Evolutionary conservation across 108 stramenopile species (phyloP), one percentile per base, ranked within the genome.

Genomic region (Skeletonema tropicum): DNA sequence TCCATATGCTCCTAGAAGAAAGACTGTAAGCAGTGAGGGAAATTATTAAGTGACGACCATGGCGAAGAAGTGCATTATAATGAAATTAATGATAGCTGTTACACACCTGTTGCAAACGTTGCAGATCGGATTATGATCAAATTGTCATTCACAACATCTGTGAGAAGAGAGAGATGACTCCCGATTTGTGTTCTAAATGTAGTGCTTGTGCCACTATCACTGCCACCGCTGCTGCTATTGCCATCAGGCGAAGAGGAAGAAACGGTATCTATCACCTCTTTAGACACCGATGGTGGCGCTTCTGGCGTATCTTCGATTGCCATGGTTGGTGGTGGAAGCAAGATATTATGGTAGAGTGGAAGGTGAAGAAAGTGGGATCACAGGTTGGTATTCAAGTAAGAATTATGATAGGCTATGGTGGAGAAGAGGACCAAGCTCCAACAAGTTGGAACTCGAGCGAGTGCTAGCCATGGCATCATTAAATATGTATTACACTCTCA

Each of bases 111-210:
- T 10, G 91, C 74, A 13, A 88, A 21, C 10, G 83, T 80, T 1
- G 76, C 88, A 58, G 84, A 90, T 57, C 94, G 72, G 12, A 87
- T 85, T 10, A 84, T 83, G 35, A 90, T 81, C 13, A 95, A 45
- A 59, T 95, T 86, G 25, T 92, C 77, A 64, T 95, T 95, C 26
- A 95, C 67, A 10, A 76, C 3, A 60, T 88, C 85, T 7, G 90
- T 77, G 17, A 89, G 33, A 13, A 35, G 36, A 7, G 76, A 57
- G 17, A 82, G 75, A 1, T 45, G 8, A 3, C 3, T 26, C 13
- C 79, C 79, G 48, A 80, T 8, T 69, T 70, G 19, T 55, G 23
- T n/a, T 23, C 52, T 55, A 15, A 55, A n/a, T 23, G 52, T 55
- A 21, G 23, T 2, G n/a, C 25, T 23, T 25, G 23, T 11, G 23